Conservation (phyloP, 2,329 filamentous ascomycete species). For the Westerdykella ornata region DNA sequence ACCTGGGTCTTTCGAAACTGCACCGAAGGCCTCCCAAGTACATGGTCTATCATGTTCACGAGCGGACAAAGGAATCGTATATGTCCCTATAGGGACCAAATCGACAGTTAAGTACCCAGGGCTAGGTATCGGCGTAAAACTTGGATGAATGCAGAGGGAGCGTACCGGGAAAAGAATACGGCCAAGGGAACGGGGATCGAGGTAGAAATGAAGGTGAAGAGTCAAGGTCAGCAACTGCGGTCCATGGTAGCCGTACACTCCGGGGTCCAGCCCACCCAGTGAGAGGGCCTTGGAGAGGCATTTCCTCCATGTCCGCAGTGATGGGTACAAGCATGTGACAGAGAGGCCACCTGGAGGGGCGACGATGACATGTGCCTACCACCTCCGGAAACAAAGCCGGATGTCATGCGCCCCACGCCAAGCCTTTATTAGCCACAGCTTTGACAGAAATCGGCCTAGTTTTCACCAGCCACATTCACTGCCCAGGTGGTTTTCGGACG, state of each 20-base stretch:
- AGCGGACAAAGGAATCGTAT: neutral
- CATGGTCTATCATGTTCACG: slow-evolving; percentile 59
- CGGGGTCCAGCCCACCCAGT: neutral
- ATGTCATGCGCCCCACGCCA: neutral
- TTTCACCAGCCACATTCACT: neutral
- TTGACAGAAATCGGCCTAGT: neutral
- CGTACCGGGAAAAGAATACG: neutral
- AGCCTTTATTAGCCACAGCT: neutral
- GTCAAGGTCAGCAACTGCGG: neutral
- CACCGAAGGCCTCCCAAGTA: slow-evolving; percentile 81
- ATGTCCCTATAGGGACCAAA: neutral
- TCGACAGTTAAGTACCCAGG: neutral
- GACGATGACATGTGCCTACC: neutral
- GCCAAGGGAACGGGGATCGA: neutral
- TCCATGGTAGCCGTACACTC: neutral
- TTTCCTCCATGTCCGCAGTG: neutral
- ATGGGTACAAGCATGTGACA: neutral
- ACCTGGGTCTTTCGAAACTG: slow-evolving; percentile 92
- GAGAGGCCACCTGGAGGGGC: neutral
- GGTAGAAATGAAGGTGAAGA: neutral
- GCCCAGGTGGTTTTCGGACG: too few species aligned
- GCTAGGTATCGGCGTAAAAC: neutral
- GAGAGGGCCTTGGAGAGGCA: neutral
- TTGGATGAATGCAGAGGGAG: neutral
- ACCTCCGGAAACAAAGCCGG: neutral